Evolutionary conservation across 352 stramenopile genomes (phyloP).

Genomic region (Phytophthora pisi): DNA sequence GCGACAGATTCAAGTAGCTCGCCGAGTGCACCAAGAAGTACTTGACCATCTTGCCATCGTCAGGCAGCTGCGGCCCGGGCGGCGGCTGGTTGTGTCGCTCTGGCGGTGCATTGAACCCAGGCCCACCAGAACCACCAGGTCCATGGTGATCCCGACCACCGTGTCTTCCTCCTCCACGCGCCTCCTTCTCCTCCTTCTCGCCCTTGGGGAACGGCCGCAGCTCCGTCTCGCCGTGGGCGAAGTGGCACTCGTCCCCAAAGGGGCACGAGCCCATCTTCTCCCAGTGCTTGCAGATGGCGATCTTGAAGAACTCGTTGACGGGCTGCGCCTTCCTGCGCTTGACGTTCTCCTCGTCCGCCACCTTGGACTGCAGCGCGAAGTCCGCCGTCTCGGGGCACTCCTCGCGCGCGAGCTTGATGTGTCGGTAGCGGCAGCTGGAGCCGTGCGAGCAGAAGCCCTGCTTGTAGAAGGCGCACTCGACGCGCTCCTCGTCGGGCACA

Average conservation of each 20-base stretch:
- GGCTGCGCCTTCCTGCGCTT: constrained; percentile 87
- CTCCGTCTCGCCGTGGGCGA: constrained; percentile 96
- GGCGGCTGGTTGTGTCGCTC: constrained; percentile 6
- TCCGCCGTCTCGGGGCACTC: constrained; percentile 94
- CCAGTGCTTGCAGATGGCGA: constrained; percentile 98
- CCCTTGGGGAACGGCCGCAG: constrained; percentile 88
- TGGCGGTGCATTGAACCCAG: background rate
- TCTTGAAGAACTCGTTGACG: constrained; percentile 98
- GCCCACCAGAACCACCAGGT: constrained; percentile 8
- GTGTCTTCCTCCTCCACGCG: constrained; percentile 16
- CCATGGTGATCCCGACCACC: background rate
- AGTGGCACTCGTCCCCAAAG: constrained; percentile 97
- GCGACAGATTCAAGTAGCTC: constrained; percentile 85
- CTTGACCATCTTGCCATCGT: constrained; percentile 78
- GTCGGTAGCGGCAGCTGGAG: constrained; percentile 94
- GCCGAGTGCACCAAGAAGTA: constrained; percentile 85
- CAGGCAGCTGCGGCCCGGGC: constrained; percentile 49
- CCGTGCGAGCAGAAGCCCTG: constrained; percentile 98
- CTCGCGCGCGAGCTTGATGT: constrained; percentile 93
- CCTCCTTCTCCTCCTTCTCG: constrained; percentile 48
- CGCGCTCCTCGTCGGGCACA: constrained; percentile 94
- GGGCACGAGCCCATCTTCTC: constrained; percentile 95
- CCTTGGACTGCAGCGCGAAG: constrained; percentile 93
- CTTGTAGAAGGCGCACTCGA: constrained; percentile 98
- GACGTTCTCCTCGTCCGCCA: constrained; percentile 90